Evolutionary conservation across 2,329 filamentous ascomycete genomes (phyloP).

Genomic region (Cladosporium sp.): DNA sequence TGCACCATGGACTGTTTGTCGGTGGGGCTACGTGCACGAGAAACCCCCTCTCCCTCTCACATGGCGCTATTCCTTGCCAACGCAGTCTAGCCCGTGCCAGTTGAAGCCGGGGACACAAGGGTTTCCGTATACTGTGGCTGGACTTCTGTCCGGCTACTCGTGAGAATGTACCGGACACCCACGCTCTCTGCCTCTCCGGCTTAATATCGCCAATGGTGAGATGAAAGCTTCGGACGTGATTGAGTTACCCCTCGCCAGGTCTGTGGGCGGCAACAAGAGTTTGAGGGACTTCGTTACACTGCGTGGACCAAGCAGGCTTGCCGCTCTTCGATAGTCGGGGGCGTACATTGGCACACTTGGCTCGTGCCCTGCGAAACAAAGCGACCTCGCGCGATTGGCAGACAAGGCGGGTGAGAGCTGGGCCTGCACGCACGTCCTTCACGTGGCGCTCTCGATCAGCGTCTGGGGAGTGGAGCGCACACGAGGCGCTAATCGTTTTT

Average conservation of each 20-base stretch:
- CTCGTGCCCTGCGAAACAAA: not conserved
- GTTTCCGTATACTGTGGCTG: too few relatives aligned
- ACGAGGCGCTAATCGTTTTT: not conserved
- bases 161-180: not conserved
- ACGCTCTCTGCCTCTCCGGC: not conserved
- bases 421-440: constrained; percentile 1
- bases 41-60: not conserved
- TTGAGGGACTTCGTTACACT: constrained; percentile 8
- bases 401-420: not conserved
- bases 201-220: constrained; percentile 6
- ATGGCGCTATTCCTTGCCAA: not conserved
- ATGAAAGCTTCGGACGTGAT: not conserved
- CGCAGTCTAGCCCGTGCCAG: constrained; percentile 2
- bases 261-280: not conserved
- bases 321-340: constrained; percentile 5
- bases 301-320: constrained; percentile 8
- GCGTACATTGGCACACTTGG: constrained; percentile 10
- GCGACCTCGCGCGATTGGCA: constrained; percentile 1
- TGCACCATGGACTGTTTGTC: too few relatives aligned
- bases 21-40: too few relatives aligned
- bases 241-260: not conserved
- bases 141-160: too few relatives aligned
- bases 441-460: constrained; percentile 6
- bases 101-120: not conserved
- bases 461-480: constrained; percentile 5